Evolutionary conservation across 805 yeast genomes (phyloP).

Genomic region (Danielia reshetovae): DNA sequence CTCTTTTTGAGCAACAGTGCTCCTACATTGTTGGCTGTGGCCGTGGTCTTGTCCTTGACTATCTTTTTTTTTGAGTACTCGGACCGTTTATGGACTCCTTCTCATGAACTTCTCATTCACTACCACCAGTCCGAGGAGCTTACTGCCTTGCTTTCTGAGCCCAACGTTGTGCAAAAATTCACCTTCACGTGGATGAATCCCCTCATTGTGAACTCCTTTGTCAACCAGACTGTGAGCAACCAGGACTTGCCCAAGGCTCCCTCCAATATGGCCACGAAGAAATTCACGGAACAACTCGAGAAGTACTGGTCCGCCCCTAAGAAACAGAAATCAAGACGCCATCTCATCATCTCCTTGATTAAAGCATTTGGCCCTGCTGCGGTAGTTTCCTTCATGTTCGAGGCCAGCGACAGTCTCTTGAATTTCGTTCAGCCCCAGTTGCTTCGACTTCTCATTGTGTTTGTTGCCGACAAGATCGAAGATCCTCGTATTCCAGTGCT

Average conservation of each 20-base stretch:
- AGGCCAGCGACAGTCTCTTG: slow-evolving; percentile 20
- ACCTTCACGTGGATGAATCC: slow-evolving; percentile 49
- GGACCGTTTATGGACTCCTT: slow-evolving; percentile 34
- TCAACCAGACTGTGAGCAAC: slow-evolving; percentile 28
- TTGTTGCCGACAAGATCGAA: slow-evolving; percentile 41
- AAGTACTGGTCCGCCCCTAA: slow-evolving; percentile 14
- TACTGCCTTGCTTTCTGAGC: slow-evolving; percentile 13
- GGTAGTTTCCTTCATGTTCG: slow-evolving; percentile 20
- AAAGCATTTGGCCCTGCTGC: slow-evolving; percentile 26
- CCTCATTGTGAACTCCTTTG: slow-evolving; percentile 36
- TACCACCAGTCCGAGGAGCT: slow-evolving; percentile 21
- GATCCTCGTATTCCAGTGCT: slow-evolving; percentile 12
- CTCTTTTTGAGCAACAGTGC: slow-evolving; percentile 10
- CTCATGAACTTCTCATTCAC: slow-evolving; percentile 30
- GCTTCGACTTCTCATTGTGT: slow-evolving; percentile 59
- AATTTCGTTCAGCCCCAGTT: slow-evolving; percentile 81
- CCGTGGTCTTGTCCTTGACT: slow-evolving; percentile 22
- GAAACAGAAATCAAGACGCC: slow-evolving; percentile 4
- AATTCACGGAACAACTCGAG: slow-evolving; percentile 13
- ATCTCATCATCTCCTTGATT: slow-evolving; percentile 17
- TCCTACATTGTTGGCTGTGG: slow-evolving; percentile 3
- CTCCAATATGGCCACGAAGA: slow-evolving; percentile 20
- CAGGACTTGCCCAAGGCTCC: slow-evolving; percentile 30
- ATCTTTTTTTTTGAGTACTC: slow-evolving; percentile 39
- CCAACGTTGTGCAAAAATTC: slow-evolving; percentile 34